phyloP scores from a whole-genome alignment of 768 basidiomycete species.

The Daedalea quercina region DNA sequence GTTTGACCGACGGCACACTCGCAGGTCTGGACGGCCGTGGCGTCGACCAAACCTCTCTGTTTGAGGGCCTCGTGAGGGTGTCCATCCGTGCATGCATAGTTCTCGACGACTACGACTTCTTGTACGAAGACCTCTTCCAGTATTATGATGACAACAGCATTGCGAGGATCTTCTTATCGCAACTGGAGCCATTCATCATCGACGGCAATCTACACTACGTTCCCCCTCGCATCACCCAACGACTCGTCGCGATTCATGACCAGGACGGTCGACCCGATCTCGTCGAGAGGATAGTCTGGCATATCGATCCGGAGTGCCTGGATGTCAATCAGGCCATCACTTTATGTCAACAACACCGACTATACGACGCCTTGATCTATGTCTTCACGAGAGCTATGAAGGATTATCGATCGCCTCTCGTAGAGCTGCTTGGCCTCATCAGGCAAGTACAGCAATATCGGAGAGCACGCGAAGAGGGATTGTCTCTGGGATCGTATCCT shows the following conservation, averaged over 20 bases:
- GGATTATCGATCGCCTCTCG: constrained; percentile 86
- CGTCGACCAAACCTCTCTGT: constrained; percentile 86
- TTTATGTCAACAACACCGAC: constrained; percentile 73
- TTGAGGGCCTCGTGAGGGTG: constrained; percentile 78
- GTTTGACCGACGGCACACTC: constrained; percentile 88
- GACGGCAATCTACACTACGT: constrained; percentile 63
- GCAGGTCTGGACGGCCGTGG: constrained; percentile 76
- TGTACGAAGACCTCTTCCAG: constrained; percentile 93
- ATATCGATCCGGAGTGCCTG: constrained; percentile 84
- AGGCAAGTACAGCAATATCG: constrained; percentile 57
- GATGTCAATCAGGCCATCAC: constrained; percentile 91
- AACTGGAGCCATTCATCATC: constrained; percentile 79
- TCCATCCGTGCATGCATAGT: constrained; percentile 77
- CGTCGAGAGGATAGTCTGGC: constrained; percentile 91
- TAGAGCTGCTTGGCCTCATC: constrained; percentile 76
- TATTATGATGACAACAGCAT: constrained; percentile 83
- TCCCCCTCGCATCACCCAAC: constrained; percentile 85
- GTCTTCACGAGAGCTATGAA: constrained; percentile 84
- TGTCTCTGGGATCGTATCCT: constrained; percentile 15
- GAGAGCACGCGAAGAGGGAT: constrained; percentile 26
- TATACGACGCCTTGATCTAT: constrained; percentile 93
- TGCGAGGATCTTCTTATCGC: constrained; percentile 71
- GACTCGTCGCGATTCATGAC: constrained; percentile 73
- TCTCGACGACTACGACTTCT: constrained; percentile 74
- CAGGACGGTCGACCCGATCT: constrained; percentile 61